Percentiles rank a stretch among this genome's conserved stretches.
Evolutionary conservation across 2,329 filamentous ascomycete species (phyloP).

Genomic region (Fusarium lyarnte): DNA sequence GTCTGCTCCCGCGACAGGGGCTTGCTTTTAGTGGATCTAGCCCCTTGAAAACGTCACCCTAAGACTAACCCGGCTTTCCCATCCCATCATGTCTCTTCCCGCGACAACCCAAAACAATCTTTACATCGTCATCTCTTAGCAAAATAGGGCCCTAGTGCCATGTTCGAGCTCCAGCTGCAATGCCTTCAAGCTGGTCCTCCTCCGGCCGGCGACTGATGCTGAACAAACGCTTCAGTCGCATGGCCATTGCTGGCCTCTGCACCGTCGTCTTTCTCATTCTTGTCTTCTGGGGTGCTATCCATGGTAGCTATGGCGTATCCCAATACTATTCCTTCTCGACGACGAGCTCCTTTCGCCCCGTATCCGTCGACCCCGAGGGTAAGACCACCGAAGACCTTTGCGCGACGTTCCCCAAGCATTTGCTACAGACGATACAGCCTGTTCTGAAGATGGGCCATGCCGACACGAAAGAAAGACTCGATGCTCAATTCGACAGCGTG

Average conservation of each 20-base stretch:
- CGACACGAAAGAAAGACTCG: constrained; percentile 42
- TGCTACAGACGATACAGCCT: constrained; percentile 46
- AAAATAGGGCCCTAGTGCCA: constrained; percentile 35
- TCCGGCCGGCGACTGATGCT: constrained; percentile 43
- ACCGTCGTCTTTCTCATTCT: constrained; percentile 39
- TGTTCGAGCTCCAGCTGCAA: constrained; percentile 36
- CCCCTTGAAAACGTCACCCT: constrained; percentile 22
- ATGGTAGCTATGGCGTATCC: constrained; percentile 39
- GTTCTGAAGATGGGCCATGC: constrained; percentile 49
- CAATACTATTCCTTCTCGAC: constrained; percentile 45
- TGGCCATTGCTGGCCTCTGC: constrained; percentile 37
- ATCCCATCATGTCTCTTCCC: constrained; percentile 16
- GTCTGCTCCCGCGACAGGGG: neutral
- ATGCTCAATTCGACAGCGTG: constrained; percentile 60
- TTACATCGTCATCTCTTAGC: neutral
- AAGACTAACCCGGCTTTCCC: neutral
- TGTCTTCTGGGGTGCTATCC: constrained; percentile 40
- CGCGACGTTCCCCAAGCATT: constrained; percentile 46
- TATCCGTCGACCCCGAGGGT: constrained; percentile 39
- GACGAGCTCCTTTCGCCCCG: constrained; percentile 45
- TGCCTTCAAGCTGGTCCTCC: constrained; percentile 41
- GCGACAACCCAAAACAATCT: constrained; percentile 1
- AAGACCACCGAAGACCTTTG: constrained; percentile 44
- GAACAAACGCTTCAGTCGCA: constrained; percentile 48
- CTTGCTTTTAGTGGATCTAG: constrained; percentile 24